Evolutionary conservation across 2,329 filamentous ascomycete genomes (phyloP), one percentile per base, ranked within the genome.

Genomic region (Botrytis cinerea): DNA sequence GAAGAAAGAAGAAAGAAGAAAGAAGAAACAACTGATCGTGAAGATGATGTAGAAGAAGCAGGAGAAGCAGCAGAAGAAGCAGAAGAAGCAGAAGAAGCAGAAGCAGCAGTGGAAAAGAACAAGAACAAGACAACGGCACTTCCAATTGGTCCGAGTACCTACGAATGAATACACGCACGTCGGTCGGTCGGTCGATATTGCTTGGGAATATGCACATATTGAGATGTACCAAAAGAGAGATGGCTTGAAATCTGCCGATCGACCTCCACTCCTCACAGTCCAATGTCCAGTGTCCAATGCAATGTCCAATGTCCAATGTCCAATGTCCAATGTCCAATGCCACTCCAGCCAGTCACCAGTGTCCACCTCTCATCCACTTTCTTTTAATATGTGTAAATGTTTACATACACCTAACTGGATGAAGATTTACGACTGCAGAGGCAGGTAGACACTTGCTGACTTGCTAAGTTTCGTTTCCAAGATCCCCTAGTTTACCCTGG

Each of bases 231-330:
- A 40, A 62, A 40, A 18, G 61, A 63, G 38, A 43, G 61, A 40
- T 68, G 48, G 48, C 25, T 68, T 57, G 25, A 43, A 57, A 38
- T 68, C 46, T 43, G 64, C 48, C 48, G 66, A 68, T 68, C 66
- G 57, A 57, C 66, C 66, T 68, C 66, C 66, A 57, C 66, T 57
- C 57, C 66, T 43, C 35, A 32, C 51, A 28, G 51, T 57, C n/a
- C 51, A 28, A 18, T 54, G 54, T 38, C 63, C 28, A 66, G 2
- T 43, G 12, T 51, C 48, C n/a, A n/a, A n/a, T n/a, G n/a, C 48
- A 51, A n/a, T 51, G 48, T 51, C 46, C 46, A 25, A 14, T 51
- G 22, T 57, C n/a, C 51, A 28, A 18, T 54, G 54, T 38, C 63
- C 28, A 66, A 3, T 43, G 12, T 51, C 48, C 48, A 51, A n/a